A percentile compares a stretch with the other conserved stretches of the same genome.
Conservation (phyloP, 208 protist genomes). For the Trypanosoma rangeli region DNA sequence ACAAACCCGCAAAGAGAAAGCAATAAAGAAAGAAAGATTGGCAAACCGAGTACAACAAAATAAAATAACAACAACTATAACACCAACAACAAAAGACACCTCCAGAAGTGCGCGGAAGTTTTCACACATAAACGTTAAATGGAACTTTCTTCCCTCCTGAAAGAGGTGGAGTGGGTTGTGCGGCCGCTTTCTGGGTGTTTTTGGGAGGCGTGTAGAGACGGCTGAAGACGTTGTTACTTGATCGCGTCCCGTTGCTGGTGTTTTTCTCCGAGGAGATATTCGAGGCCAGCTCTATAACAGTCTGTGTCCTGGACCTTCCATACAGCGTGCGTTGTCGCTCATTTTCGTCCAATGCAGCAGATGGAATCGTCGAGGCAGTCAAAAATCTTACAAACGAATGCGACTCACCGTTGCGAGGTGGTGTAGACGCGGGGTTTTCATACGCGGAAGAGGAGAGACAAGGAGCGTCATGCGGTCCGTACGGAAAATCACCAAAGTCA, state of each 20-base stretch:
- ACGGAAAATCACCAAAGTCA: background rate
- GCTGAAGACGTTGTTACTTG: constrained; percentile 33
- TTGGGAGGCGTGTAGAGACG: constrained; percentile 45
- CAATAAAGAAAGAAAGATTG: background rate
- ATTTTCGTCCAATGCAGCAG: background rate
- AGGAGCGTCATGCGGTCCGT: background rate
- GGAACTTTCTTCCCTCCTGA: constrained; percentile 19
- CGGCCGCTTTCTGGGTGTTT: background rate
- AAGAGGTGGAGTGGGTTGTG: constrained; percentile 4
- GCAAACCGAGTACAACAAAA: constrained; percentile 1
- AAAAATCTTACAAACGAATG: constrained; percentile 8
- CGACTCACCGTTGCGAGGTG: background rate
- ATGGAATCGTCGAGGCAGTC: constrained; percentile 23
- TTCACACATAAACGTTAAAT: constrained; percentile 33
- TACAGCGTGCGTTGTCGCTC: constrained; percentile 1
- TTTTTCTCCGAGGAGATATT: background rate
- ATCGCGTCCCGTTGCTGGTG: background rate
- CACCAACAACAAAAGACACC: background rate
- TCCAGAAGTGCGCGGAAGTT: background rate
- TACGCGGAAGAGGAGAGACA: background rate
- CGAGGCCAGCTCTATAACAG: background rate
- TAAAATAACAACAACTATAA: constrained; percentile 3
- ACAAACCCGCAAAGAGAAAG: background rate
- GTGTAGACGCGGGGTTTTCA: background rate
- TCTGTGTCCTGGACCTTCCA: constrained; percentile 8